These are phyloP conservation scores for Cupressus sempervirens DNA, from an alignment of 75 land plant species.

Conservation along the genomic window DNA sequence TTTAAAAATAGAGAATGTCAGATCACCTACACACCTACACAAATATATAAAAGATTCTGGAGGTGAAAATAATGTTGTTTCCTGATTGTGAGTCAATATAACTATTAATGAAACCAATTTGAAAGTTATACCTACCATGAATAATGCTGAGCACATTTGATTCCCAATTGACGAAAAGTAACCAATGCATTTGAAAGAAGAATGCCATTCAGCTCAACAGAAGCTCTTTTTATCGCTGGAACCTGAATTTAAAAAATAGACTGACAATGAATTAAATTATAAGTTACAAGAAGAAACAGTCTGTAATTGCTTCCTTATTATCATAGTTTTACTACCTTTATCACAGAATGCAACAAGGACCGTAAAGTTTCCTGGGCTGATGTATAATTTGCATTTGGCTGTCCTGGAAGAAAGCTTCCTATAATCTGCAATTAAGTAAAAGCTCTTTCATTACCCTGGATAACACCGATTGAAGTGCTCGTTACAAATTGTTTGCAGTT, in stretches of 20 bases:
- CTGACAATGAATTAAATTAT: neutral
- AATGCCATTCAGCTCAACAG: slow-evolving; percentile 88
- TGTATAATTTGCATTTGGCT: slow-evolving; percentile 58
- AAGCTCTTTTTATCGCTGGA: slow-evolving; percentile 57
- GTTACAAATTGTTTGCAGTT: neutral
- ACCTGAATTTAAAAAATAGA: slow-evolving; percentile 34
- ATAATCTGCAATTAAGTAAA: slow-evolving; percentile 43
- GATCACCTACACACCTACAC: neutral
- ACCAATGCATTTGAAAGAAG: slow-evolving; percentile 84
- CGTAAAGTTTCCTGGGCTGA: slow-evolving; percentile 82
- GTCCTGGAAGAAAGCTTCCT: slow-evolving; percentile 78
- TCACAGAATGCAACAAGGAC: slow-evolving; percentile 74
- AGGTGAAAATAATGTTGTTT: neutral
- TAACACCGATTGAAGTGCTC: neutral
- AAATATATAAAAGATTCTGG: neutral
- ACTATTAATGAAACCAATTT: neutral
- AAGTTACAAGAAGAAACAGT: neutral
- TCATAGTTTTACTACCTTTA: slow-evolving; percentile 52
- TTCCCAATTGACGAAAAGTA: slow-evolving; percentile 59
- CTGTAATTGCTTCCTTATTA: neutral
- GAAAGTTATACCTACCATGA: slow-evolving; percentile 58
- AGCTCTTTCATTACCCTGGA: neutral
- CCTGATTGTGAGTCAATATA: neutral
- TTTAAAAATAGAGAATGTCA: neutral
- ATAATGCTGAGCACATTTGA: slow-evolving; percentile 94